These are phyloP conservation scores for Citrus cavaleriei DNA, from an alignment of 345 rosid species.

Conservation along the genomic window DNA sequence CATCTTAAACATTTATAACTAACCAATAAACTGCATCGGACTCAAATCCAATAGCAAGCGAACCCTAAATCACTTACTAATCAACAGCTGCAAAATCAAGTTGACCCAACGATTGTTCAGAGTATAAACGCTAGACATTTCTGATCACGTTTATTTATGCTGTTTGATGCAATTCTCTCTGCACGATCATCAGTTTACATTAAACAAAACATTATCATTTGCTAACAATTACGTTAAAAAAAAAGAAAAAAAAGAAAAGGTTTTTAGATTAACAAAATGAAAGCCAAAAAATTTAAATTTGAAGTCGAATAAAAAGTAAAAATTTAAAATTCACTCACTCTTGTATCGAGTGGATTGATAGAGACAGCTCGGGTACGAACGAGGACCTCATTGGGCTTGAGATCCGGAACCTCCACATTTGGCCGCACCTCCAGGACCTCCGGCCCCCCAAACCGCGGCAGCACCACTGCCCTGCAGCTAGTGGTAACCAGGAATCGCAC, in stretches of 20 bases:
- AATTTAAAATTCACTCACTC: slow-evolving; percentile 47
- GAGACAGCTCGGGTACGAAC: slow-evolving; percentile 88
- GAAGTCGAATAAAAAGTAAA: not conserved
- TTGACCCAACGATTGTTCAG: not conserved
- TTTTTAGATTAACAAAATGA: not conserved
- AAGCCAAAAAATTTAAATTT: not conserved
- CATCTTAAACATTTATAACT: too few species aligned
- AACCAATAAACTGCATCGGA: too few species aligned
- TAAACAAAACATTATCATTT: not conserved
- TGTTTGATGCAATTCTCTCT: not conserved
- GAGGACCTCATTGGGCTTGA: slow-evolving; percentile 72
- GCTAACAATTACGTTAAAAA: not conserved
- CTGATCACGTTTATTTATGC: not conserved
- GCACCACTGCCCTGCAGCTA: slow-evolving; percentile 76
- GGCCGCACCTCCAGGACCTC: slow-evolving; percentile 76
- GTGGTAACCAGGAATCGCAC: slow-evolving; percentile 53
- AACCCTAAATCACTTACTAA: not conserved
- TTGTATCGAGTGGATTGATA: slow-evolving; percentile 84
- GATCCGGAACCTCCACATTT: slow-evolving; percentile 69
- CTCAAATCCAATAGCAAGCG: too few species aligned
- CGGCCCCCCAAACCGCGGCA: slow-evolving; percentile 91
- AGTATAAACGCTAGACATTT: not conserved
- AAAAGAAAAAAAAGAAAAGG: too few species aligned
- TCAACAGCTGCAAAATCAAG: too few species aligned
- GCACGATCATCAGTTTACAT: not conserved